phyloP scores from a whole-genome alignment of 768 basidiomycete species.

The Neoboletus brunneissimus region DNA sequence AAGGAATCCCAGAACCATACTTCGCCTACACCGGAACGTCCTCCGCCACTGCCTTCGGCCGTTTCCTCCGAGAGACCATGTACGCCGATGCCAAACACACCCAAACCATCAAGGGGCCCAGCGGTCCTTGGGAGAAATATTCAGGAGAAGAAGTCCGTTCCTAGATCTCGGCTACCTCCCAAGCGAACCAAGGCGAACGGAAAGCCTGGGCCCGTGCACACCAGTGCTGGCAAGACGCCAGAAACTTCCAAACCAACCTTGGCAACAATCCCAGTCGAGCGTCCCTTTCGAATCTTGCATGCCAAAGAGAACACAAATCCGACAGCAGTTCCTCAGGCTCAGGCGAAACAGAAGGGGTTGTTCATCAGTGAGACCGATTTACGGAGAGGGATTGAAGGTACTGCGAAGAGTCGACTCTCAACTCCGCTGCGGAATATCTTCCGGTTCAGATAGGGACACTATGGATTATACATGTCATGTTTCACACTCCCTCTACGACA shows the following conservation, averaged over 20 bases:
- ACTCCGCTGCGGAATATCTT: slow-evolving; percentile 33
- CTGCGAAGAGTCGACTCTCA: slow-evolving; percentile 26
- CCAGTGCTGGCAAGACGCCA: not conserved
- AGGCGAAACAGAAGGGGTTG: slow-evolving; percentile 15
- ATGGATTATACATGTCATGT: not conserved
- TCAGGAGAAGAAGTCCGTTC: slow-evolving; percentile 10
- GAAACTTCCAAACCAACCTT: slow-evolving; percentile 4
- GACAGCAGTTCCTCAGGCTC: not conserved
- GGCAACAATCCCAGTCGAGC: slow-evolving; percentile 8
- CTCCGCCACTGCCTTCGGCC: slow-evolving; percentile 6
- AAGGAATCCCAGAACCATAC: slow-evolving; percentile 1
- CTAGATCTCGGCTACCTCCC: slow-evolving; percentile 14
- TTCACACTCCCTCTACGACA: slow-evolving; percentile 9
- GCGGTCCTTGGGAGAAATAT: not conserved
- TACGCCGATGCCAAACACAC: slow-evolving; percentile 7
- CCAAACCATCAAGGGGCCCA: not conserved
- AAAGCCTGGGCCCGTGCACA: slow-evolving; percentile 1
- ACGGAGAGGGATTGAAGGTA: slow-evolving; percentile 26
- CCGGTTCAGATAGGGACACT: slow-evolving; percentile 24
- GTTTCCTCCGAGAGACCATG: slow-evolving; percentile 8
- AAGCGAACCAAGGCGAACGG: slow-evolving; percentile 13
- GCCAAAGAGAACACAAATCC: slow-evolving; percentile 15
- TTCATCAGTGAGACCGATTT: slow-evolving; percentile 15
- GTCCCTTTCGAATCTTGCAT: slow-evolving; percentile 13
- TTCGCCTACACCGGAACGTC: not conserved